Percentiles rank a stretch among this genome's conserved stretches.
Conservation (phyloP, 2,329 filamentous ascomycete species). For the Hymenoscyphus infarciens region DNA sequence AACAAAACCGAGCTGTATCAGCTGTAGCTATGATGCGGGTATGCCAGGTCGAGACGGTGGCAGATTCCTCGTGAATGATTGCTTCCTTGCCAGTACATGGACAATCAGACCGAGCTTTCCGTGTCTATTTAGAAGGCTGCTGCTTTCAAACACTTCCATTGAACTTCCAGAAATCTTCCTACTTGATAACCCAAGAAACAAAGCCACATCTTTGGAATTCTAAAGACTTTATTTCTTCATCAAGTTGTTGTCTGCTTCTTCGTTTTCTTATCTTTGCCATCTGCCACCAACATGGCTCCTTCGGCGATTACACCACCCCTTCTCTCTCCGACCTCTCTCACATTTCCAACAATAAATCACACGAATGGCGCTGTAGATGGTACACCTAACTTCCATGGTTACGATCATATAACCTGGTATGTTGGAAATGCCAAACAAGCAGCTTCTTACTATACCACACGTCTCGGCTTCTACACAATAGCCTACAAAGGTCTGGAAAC, state of each 20-base stretch:
- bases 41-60: neutral
- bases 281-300: slow-evolving; percentile 26
- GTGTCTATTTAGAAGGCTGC: neutral
- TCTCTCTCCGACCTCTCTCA: slow-evolving; percentile 32
- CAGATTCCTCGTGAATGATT: neutral
- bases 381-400: slow-evolving; percentile 67
- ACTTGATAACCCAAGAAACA: neutral
- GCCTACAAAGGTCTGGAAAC: slow-evolving; percentile 90
- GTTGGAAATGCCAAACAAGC: slow-evolving; percentile 97
- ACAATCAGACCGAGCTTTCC: neutral
- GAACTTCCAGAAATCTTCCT: neutral
- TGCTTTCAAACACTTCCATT: neutral
- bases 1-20: slow-evolving; percentile 1
- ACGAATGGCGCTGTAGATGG: slow-evolving; percentile 53
- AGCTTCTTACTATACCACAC: slow-evolving; percentile 79
- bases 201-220: neutral
- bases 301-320: slow-evolving; percentile 26
- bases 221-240: neutral
- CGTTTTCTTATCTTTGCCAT: slow-evolving; percentile 1
- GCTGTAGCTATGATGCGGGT: neutral
- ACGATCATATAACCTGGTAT: slow-evolving; percentile 94
- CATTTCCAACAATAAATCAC: slow-evolving; percentile 41
- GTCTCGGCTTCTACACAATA: slow-evolving; percentile 79
- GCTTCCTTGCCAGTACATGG: neutral
- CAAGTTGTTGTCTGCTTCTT: neutral